Evolutionary conservation across 169 alveolate species (phyloP).

Genomic region (Cryptosporidium ryanae): DNA sequence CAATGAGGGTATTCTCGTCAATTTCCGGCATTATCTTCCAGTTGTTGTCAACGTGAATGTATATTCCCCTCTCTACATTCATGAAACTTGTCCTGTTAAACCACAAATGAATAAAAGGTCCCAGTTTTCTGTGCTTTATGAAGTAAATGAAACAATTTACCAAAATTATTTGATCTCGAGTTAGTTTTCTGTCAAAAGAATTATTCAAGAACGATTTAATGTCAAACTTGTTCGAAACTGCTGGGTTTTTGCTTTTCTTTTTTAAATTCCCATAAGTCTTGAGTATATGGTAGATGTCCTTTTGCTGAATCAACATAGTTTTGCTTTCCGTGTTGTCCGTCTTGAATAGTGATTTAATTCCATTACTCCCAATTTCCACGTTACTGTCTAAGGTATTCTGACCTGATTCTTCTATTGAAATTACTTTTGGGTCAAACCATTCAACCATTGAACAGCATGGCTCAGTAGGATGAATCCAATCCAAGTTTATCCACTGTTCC

Average conservation of each 20-base stretch:
- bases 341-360: background rate
- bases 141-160: constrained; percentile 41
- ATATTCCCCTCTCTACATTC: constrained; percentile 3
- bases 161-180: constrained; percentile 46
- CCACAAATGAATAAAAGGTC: constrained; percentile 62
- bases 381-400: background rate
- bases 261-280: constrained; percentile 24
- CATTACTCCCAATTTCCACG: background rate
- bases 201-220: constrained; percentile 14
- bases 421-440: constrained; percentile 42
- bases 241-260: constrained; percentile 46
- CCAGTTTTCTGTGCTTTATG: constrained; percentile 26
- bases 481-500: constrained; percentile 69
- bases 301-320: constrained; percentile 57
- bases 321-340: background rate
- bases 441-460: constrained; percentile 55
- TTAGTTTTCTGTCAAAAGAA: constrained; percentile 8
- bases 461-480: constrained; percentile 69
- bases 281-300: constrained; percentile 53
- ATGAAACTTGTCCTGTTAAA: constrained; percentile 63
- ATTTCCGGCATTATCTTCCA: constrained; percentile 56
- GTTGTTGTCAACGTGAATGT: constrained; percentile 51
- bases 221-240: constrained; percentile 9
- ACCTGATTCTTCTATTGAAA: background rate
- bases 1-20: background rate